Evolutionary conservation across 208 protist genomes (phyloP), one percentile per base, ranked within the genome.

Genomic region (Crithidia brevicula): DNA sequence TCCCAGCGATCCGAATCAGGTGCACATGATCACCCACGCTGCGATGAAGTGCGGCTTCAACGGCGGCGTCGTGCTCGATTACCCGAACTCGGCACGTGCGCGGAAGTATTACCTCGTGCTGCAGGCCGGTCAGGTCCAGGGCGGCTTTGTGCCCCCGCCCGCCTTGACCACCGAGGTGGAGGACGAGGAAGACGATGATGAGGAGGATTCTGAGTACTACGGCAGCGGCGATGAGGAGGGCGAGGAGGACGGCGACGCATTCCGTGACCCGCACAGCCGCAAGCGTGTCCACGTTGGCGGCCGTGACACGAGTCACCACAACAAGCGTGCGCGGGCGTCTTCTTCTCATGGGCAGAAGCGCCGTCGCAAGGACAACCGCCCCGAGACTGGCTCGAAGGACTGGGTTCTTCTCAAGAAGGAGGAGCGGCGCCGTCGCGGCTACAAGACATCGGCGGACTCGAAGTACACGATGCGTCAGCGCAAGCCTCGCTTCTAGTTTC

Each of bases 41-140:
- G 98, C 99, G n/a, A 98, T 98, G 89, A 87, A 97, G 58, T 96
- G 91, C 69, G 99, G 98, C 60, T 99, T 99, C 66, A 85, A 80
- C 38, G 99, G 98, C 46, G 98, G 99, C 64, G 73, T 99, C 0
- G 96, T 99, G 8, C 84, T 99, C 51, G 98, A 99, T 78, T 99
- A 95, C 81, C 99, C 99, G 20, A 94, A 99, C 82, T 98, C 89
- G 59, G 98, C 93, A 15, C 93, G 93, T 22, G 98, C 98, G 27
- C 99, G 99, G 69, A 99, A 99, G 85, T 97, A 97, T 59, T 98
- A 96, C 71, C 67, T 98, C 11, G 92, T 96, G 11, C 79, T 98
- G 33, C 93, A 97, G 77, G 91, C 94, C 1, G 96, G 93, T 7
- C 84, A 94, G 51, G 83, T 90, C 38, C 70, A 81, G 33, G 86